These are phyloP conservation scores for Solanum chilense DNA, from an alignment of 257 asterid species.

Conservation along the genomic window DNA sequence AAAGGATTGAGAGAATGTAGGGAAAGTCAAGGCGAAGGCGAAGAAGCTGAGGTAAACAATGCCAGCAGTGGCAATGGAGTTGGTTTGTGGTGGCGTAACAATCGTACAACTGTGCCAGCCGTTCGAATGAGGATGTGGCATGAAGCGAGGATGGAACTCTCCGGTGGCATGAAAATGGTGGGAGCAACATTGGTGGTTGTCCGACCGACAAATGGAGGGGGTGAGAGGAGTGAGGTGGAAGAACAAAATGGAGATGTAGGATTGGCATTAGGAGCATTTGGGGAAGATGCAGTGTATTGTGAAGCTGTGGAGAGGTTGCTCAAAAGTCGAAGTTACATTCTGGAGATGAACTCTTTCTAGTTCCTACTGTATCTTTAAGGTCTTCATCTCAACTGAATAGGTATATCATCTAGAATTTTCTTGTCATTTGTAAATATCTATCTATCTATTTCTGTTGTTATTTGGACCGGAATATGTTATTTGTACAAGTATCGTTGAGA, in stretches of 20 bases:
- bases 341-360: slow-evolving; percentile 63
- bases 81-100: slow-evolving; percentile 44
- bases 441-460: background rate
- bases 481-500: background rate
- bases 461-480: background rate
- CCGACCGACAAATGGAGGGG: slow-evolving; percentile 17
- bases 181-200: slow-evolving; percentile 61
- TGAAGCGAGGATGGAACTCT: slow-evolving; percentile 32
- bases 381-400: background rate
- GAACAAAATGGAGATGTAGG: slow-evolving; percentile 31
- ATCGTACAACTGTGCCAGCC: slow-evolving; percentile 50
- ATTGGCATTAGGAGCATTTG: slow-evolving; percentile 41
- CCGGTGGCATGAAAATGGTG: slow-evolving; percentile 29
- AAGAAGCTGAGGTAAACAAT: slow-evolving; percentile 5
- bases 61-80: background rate
- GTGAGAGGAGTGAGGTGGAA: slow-evolving; percentile 22
- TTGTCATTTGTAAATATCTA: background rate
- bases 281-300: slow-evolving; percentile 18
- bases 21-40: slow-evolving; percentile 8
- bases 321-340: slow-evolving; percentile 41
- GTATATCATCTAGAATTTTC: background rate
- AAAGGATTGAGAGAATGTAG: slow-evolving; percentile 37
- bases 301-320: slow-evolving; percentile 44
- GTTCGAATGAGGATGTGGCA: slow-evolving; percentile 60
- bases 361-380: background rate